Evolutionary conservation across 768 basidiomycete species (phyloP), one percentile per base, ranked within the genome.

Genomic region (Amanita fuliginea): DNA sequence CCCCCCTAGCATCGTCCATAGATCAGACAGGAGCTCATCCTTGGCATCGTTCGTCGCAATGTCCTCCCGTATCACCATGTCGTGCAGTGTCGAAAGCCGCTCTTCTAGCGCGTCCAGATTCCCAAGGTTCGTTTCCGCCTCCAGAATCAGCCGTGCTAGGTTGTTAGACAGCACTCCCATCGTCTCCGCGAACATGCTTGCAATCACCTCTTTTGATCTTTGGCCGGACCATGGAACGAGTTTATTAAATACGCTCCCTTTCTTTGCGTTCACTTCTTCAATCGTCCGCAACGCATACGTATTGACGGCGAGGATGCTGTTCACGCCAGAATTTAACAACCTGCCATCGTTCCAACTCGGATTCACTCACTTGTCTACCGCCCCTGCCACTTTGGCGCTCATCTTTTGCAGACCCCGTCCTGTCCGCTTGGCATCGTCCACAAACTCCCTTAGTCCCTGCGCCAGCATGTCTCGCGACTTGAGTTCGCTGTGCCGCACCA

Each of bases 1-100:
- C 2, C 80, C 77, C 0, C 86, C 86, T 1, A 88, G 61, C 28
- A 51, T 68, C 4, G 84, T 82, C 86, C 86, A 89, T 10, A 90
- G 69, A 19, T 78, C 66, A 1, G 75, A 72, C 30, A 89, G 75
- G 5, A 88, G 63, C 36, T 83, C 70, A 0, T 71, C 67, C 51
- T 69, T 72, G 46, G 70, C 77, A 0, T 58, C 52, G 1, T 68
- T 63, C 9, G 80, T 60, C 26, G 69, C 57, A 0, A 59, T 58
- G 51, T 80, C 74, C 59, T 90, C 87, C 33, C 77, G 78, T 11
- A 69, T 57, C 53, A 81, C 67, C 49, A 83, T 60, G 30, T 80
- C 80, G 54, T 86, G 72, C 18, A 90, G 56, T 0, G 72, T 64
- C 4, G 57, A 60, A 3, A 89, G 73, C 47, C 71, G 73, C 47